A percentile compares a stretch with the other conserved stretches of the same genome.
Conservation (phyloP, 1,284 basidiomycete genomes). For the Naganishia sp. region DNA sequence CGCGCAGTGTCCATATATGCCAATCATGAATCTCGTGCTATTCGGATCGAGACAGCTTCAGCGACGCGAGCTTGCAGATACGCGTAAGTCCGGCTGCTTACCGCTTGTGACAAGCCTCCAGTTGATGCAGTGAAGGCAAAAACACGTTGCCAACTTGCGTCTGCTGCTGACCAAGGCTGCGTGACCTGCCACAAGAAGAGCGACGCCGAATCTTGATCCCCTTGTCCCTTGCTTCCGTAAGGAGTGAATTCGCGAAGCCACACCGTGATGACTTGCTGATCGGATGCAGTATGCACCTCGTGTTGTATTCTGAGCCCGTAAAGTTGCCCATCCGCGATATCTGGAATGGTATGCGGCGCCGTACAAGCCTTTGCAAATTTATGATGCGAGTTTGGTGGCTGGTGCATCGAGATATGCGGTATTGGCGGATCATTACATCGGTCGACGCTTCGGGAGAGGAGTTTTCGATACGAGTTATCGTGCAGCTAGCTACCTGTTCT, state of each 20-base stretch:
- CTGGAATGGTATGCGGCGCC: constrained; percentile 37
- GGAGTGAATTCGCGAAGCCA: not conserved
- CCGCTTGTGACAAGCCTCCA: constrained; percentile 30
- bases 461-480: not conserved
- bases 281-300: not conserved
- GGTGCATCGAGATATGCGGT: constrained; percentile 50
- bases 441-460: constrained; percentile 28
- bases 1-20: not conserved
- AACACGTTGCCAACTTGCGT: not conserved
- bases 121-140: constrained; percentile 30
- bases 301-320: constrained; percentile 40
- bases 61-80: not conserved
- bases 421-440: constrained; percentile 44
- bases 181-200: constrained; percentile 27
- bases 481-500: not conserved
- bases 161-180: not conserved
- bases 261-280: not conserved
- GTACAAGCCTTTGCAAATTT: constrained; percentile 41
- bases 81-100: not conserved
- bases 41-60: too few species aligned
- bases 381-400: constrained; percentile 47
- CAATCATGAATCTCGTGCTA: constrained; percentile 9
- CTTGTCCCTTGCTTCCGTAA: not conserved
- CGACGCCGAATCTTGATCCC: not conserved
- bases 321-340: constrained; percentile 39